phyloP scores from a whole-genome alignment of 1,139 yeast species.

The Magnusiomyces suaveolens region DNA sequence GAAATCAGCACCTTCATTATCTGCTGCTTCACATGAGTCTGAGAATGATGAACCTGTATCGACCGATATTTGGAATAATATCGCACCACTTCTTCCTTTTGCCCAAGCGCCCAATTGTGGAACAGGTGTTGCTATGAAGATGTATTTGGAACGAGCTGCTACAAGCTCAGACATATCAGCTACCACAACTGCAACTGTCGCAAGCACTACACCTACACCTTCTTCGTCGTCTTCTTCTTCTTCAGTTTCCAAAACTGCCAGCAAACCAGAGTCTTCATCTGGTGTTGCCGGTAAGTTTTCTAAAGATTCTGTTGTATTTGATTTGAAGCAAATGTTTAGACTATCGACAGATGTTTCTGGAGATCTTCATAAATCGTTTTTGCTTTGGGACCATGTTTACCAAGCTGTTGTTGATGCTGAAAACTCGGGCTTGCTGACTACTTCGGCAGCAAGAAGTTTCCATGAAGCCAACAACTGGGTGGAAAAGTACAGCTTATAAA shows the following conservation, averaged over 20 bases:
- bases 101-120: constrained; percentile 37
- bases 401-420: constrained; percentile 29
- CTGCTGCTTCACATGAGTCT: neutral
- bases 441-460: constrained; percentile 33
- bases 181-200: constrained; percentile 17
- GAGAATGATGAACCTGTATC: neutral
- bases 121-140: constrained; percentile 34
- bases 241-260: too few relatives aligned
- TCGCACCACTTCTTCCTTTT: constrained; percentile 57
- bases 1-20: neutral
- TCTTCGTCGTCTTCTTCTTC: constrained; percentile 4
- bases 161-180: constrained; percentile 10
- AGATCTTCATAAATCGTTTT: constrained; percentile 40
- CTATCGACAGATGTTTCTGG: constrained; percentile 29
- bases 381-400: constrained; percentile 33
- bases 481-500: constrained; percentile 6
- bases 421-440: constrained; percentile 32
- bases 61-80: constrained; percentile 44
- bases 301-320: constrained; percentile 16
- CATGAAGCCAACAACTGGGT: constrained; percentile 40
- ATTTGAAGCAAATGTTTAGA: constrained; percentile 22
- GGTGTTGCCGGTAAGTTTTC: constrained; percentile 10
- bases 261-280: neutral
- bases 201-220: constrained; percentile 14
- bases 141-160: constrained; percentile 30